Evolutionary conservation across 73 alveolate species (phyloP).

Genomic region (Paramecium tetraurelia): DNA sequence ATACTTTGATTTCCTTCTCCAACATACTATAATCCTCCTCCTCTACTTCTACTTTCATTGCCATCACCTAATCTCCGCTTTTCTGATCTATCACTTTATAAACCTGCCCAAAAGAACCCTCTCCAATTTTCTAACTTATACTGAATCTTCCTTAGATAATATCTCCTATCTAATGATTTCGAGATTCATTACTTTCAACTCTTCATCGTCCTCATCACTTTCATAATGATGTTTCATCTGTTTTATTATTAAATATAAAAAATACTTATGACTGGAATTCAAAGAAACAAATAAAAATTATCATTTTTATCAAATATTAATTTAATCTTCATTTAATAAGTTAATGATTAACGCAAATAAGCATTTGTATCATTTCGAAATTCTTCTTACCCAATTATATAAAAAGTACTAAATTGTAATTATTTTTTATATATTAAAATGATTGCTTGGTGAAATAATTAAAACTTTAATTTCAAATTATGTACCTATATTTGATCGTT

Average conservation of each 20-base stretch:
- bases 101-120: slow-evolving; percentile 46
- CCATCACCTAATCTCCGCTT: neutral
- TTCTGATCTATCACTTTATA: slow-evolving; percentile 21
- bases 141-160: slow-evolving; percentile 23
- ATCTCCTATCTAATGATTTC: slow-evolving; percentile 7
- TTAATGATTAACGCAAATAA: no score
- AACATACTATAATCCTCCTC: slow-evolving; percentile 30
- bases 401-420: no score
- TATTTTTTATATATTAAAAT: no score
- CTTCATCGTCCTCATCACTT: slow-evolving; percentile 1
- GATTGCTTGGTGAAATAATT: no score
- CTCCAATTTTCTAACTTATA: slow-evolving; percentile 24
- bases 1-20: slow-evolving; percentile 32
- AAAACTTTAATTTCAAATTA: no score
- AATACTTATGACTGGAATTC: neutral
- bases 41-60: slow-evolving; percentile 35
- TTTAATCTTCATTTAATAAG: neutral
- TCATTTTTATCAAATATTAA: neutral
- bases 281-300: neutral
- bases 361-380: no score
- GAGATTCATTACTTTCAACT: neutral
- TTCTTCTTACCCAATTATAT: no score
- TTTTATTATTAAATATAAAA: neutral
- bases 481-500: no score
- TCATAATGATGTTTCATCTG: neutral